phyloP scores from a whole-genome alignment of 441 rosid species.

The Syzygium syzygioides region DNA sequence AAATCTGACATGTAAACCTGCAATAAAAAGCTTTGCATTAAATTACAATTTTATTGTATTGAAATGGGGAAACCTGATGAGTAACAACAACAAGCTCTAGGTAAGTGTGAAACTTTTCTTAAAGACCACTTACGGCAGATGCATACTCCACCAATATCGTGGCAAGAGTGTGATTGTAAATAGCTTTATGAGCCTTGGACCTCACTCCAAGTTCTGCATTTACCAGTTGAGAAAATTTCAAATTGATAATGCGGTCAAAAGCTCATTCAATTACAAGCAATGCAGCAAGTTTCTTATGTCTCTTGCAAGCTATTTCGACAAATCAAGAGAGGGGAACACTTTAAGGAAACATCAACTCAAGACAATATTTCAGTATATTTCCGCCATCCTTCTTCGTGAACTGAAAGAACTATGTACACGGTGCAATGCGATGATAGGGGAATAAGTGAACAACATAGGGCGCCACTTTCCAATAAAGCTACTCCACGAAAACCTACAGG shows the following conservation, averaged over 20 bases:
- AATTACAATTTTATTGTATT: neutral
- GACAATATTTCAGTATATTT: neutral
- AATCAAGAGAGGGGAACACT: neutral
- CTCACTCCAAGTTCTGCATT: neutral
- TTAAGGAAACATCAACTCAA: neutral
- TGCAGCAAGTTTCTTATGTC: neutral
- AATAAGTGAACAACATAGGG: neutral
- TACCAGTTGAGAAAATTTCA: neutral
- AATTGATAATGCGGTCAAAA: neutral
- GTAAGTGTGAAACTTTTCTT: neutral
- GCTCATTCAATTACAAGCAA: neutral
- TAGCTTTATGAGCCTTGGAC: neutral
- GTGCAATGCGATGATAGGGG: neutral
- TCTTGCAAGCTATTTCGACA: neutral
- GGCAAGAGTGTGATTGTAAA: slow-evolving; percentile 13
- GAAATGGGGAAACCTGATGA: neutral
- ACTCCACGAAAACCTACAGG: neutral
- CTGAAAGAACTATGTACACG: neutral
- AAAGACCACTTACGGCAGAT: slow-evolving; percentile 4
- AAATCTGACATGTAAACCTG: slow-evolving; percentile 15
- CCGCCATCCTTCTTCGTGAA: neutral
- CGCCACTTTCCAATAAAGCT: neutral
- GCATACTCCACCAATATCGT: slow-evolving; percentile 15
- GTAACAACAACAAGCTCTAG: neutral
- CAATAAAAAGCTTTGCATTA: neutral